phyloP scores from a whole-genome alignment of 441 rosid species.

The Gossypium davidsonii region DNA sequence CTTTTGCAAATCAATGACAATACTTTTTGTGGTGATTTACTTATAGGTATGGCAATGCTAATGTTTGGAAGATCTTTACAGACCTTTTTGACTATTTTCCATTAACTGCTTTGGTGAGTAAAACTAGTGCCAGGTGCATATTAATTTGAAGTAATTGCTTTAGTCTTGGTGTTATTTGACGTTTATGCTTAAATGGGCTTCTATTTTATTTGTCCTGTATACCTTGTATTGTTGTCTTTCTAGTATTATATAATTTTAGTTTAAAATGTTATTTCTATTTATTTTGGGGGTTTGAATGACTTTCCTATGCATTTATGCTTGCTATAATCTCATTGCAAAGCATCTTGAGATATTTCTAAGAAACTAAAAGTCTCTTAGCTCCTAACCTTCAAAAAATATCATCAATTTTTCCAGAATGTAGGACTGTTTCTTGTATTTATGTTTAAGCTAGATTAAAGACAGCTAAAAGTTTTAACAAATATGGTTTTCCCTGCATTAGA shows the following conservation, averaged over 20 bases:
- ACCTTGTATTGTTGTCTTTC: background rate
- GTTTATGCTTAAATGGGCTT: background rate
- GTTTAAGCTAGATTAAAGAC: background rate
- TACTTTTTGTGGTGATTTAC: slow-evolving; percentile 13
- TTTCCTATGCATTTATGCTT: background rate
- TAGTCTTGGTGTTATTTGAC: background rate
- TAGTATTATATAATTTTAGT: background rate
- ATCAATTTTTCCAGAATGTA: background rate
- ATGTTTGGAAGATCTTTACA: slow-evolving; percentile 63
- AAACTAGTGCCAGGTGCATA: background rate
- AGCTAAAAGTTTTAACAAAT: background rate
- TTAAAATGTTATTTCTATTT: background rate
- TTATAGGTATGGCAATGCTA: slow-evolving; percentile 64
- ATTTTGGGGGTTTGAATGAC: background rate
- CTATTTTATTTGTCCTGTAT: background rate
- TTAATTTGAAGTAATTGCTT: background rate
- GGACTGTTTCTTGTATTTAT: background rate
- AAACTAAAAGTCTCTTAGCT: background rate
- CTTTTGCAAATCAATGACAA: background rate
- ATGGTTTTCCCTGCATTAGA: background rate
- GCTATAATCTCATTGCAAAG: background rate
- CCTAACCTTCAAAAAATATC: background rate
- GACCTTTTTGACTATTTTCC: slow-evolving; percentile 74
- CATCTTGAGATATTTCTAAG: background rate
- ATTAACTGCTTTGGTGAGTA: slow-evolving; percentile 58